phyloP scores from a whole-genome alignment of 1,284 basidiomycete genomes.

The Naganishia liquefaciens region DNA sequence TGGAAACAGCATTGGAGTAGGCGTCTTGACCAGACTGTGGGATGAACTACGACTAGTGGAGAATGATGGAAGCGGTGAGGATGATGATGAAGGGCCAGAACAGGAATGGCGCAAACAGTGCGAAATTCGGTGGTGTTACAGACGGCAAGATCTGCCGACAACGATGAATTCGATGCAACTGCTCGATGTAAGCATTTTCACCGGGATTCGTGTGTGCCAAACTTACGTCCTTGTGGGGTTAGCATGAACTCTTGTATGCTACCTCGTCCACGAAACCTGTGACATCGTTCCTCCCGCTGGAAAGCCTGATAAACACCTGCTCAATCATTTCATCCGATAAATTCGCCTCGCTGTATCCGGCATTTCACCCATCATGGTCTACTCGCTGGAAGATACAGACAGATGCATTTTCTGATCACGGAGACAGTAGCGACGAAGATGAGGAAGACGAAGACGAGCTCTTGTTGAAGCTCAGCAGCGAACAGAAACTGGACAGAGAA shows the following conservation, averaged over 20 bases:
- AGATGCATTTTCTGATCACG: conserved; percentile 17
- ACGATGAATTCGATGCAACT: conserved; percentile 50
- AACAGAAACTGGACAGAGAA: conserved; percentile 27
- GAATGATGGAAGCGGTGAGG: conserved; percentile 34
- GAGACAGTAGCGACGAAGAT: conserved; percentile 10
- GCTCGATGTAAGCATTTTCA: conserved; percentile 46
- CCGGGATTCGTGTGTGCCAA: not conserved
- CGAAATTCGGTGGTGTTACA: conserved; percentile 52
- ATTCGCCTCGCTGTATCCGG: conserved; percentile 31
- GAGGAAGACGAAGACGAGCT: conserved; percentile 29
- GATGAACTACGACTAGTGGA: conserved; percentile 38
- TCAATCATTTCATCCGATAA: conserved; percentile 30
- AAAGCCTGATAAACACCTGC: conserved; percentile 31
- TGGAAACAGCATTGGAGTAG: conserved; percentile 50
- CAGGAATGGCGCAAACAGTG: conserved; percentile 39
- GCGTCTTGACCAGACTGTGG: conserved; percentile 48
- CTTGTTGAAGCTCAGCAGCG: not conserved
- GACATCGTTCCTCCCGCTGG: conserved; percentile 30
- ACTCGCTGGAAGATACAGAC: conserved; percentile 25
- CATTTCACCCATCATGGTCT: conserved; percentile 31
- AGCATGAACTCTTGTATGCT: conserved; percentile 33
- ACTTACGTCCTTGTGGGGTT: not conserved
- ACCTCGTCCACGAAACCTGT: conserved; percentile 30
- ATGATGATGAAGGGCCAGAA: conserved; percentile 32
- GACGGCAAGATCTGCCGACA: conserved; percentile 48